These are phyloP conservation scores for Paecilomyces variotii DNA, from an alignment of 2,329 filamentous ascomycete species.

Conservation along the genomic window DNA sequence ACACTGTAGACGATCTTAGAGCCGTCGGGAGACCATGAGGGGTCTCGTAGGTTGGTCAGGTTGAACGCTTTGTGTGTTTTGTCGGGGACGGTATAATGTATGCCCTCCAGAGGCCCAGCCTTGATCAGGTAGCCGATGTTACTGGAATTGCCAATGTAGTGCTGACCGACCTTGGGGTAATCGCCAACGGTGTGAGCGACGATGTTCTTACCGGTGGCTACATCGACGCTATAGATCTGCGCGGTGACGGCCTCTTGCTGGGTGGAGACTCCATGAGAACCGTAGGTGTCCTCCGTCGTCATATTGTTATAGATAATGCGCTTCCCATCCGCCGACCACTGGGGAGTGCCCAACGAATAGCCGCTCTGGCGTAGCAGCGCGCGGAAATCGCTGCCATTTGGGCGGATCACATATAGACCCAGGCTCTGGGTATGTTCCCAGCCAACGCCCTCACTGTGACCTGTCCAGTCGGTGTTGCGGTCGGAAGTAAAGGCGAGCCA, in stretches of 20 bases:
- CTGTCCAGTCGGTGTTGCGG: constrained; percentile 35
- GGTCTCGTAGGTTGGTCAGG: constrained; percentile 9
- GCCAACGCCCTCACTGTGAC: constrained; percentile 32
- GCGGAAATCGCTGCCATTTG: constrained; percentile 31
- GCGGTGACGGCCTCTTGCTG: constrained; percentile 4
- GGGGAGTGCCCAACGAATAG: constrained; percentile 32
- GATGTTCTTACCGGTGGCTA: constrained; percentile 30
- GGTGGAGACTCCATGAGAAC: constrained; percentile 20
- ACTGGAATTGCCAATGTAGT: constrained; percentile 17
- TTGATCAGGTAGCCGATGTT: constrained; percentile 4
- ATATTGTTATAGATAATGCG: constrained; percentile 35
- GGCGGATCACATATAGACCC: constrained; percentile 33
- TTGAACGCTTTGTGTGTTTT: constrained; percentile 1
- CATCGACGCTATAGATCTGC: constrained; percentile 27
- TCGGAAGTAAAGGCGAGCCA: constrained; percentile 38
- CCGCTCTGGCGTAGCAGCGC: constrained; percentile 23
- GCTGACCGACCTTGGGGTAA: constrained; percentile 26
- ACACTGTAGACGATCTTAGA: not conserved
- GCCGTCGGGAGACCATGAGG: constrained; percentile 28
- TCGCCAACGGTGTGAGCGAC: constrained; percentile 19
- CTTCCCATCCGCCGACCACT: constrained; percentile 29
- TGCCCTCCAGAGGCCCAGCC: constrained; percentile 13
- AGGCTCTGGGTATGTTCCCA: constrained; percentile 38
- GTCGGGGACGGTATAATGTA: constrained; percentile 17
- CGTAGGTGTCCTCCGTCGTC: constrained; percentile 30